Evolutionary conservation across 129 eudicot species (phyloP), one percentile per base, ranked within the genome.

Genomic region (Scalesia atractyloides): DNA sequence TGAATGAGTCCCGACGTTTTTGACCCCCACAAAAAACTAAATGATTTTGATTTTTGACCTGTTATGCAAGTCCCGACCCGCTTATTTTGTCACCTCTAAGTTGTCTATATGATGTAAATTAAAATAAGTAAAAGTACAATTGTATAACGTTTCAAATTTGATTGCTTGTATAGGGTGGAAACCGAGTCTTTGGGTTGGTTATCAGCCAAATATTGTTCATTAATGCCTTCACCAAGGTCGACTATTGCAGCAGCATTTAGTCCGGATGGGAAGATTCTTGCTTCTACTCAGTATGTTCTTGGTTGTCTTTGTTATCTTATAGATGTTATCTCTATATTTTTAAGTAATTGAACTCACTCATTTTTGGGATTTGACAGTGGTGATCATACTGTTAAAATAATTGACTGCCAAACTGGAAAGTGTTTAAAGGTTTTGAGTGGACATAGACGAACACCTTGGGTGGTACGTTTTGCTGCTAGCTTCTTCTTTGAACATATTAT

Each of bases 231-330:
- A 62, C 90, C 94, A 4, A 82, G 94, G 87, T 88, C 94, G 64
- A 88, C 94, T 50, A 88, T 88, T 72, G 94, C 94, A 62, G 94
- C 94, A 71, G 90, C 94, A 79, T 88, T 88, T 78, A 88, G 94
- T 76, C 81, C 90, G 43, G 90, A 85, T 72, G 94, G 94, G 70
- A 88, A 80, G 70, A 82, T 83, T 71, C 85, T 88, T 71, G 94
- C 94, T 26, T 88, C 94, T 30, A 88, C 94, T 53, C 94, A 88
- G 94, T 88, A 84, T 65, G 90, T 68, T 41, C 57, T 64, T 60
- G 64, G 41, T 72, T 39, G 54, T 47, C 15, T 50, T 60, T 70
- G 49, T 39, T 57, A 30, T 67, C 53, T 24, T 74, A 14, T 49
- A 50, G 12, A 36, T 9, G 0, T 15, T 68, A 49, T 46, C 51